Conservation (phyloP, 2,329 filamentous ascomycete genomes). For the Diaporthe sp. region DNA sequence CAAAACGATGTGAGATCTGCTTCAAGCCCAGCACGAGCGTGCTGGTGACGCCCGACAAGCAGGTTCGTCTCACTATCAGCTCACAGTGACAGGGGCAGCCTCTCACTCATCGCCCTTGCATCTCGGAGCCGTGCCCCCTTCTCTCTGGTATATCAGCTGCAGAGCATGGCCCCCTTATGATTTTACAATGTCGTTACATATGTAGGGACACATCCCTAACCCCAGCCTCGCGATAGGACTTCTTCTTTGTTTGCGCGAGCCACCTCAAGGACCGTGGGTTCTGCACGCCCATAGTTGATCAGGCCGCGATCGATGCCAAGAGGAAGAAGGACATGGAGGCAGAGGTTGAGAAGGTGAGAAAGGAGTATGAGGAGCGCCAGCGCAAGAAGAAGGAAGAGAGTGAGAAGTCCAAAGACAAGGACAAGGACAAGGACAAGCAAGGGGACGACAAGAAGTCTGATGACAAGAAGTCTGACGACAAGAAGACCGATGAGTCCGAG, state of each 20-base stretch:
- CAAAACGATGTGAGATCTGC: constrained; percentile 90
- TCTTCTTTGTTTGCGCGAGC: constrained; percentile 88
- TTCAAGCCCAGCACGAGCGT: constrained; percentile 90
- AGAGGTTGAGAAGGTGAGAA: constrained; percentile 73
- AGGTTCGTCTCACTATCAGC: constrained; percentile 63
- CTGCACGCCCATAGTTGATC: constrained; percentile 78
- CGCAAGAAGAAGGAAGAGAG: constrained; percentile 74
- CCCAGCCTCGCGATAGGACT: constrained; percentile 64
- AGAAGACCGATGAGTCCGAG: constrained; percentile 45
- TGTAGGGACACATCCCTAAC: constrained; percentile 9
- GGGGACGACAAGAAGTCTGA: constrained; percentile 52
- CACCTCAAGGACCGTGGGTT: constrained; percentile 89
- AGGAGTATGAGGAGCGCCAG: constrained; percentile 81
- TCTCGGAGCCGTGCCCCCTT: constrained; percentile 26
- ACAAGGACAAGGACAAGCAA: constrained; percentile 55
- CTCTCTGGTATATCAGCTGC: not conserved
- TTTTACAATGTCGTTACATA: fast-evolving
- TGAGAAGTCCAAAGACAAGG: constrained; percentile 62
- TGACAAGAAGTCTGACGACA: constrained; percentile 50
- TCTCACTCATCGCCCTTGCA: constrained; percentile 7
- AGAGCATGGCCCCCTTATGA: not conserved
- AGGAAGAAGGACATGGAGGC: constrained; percentile 74
- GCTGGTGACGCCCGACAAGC: constrained; percentile 88
- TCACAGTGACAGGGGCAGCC: constrained; percentile 19
- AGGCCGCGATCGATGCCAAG: constrained; percentile 71